Base-by-base conservation (phyloP, 768 basidiomycete species). In the Collybiopsis luxurians region DNA sequence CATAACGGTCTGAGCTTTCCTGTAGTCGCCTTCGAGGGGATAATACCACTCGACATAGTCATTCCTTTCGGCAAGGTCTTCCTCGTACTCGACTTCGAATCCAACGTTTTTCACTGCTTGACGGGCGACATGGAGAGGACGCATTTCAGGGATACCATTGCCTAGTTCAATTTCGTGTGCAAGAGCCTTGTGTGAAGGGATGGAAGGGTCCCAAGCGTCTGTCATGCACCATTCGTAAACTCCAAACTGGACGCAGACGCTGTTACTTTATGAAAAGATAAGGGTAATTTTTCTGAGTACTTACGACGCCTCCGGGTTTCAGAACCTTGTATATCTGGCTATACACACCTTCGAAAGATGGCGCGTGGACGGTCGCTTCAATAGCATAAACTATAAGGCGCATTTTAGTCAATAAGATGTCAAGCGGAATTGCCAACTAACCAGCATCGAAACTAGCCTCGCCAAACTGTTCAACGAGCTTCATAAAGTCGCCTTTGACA, bases 171-270 rank as follows among this genome's bases (percentile, higher is more conserved):
- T 89, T 59, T 82, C 83, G 75, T 98, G 95, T 12, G 92, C 92
- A 57, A 98, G 85, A 44, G 81, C 81, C 75, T 95, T 95, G 81
- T 98, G 96, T 53, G 81, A 73, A n/a, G 94, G 90, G 67, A 79
- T 89, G 45, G 89, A 81, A 38, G 90, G 82, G 73, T 98, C 90
- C 92, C 95, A 95, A 2, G 73, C 69, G 71, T 98, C 95, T 19
- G 97, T 98, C 97, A 99, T 98, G 73, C 86, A 88, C 96, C 96
- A 99, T 70, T 98, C 97, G 73, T 98, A 99, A 34, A 98, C 90
- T 67, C 95, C 96, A 71, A 97, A 97, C 90, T 95, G 1, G n/a
- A 39, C 50, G 38, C 43, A 30, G 59, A 2, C 59, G 23, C n/a
- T n/a, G n/a, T n/a, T n/a, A n/a, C n/a, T n/a, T n/a, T n/a, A n/a